Base-by-base conservation (phyloP, 1,139 yeast genomes). In the Hansenula lynferdii region DNA sequence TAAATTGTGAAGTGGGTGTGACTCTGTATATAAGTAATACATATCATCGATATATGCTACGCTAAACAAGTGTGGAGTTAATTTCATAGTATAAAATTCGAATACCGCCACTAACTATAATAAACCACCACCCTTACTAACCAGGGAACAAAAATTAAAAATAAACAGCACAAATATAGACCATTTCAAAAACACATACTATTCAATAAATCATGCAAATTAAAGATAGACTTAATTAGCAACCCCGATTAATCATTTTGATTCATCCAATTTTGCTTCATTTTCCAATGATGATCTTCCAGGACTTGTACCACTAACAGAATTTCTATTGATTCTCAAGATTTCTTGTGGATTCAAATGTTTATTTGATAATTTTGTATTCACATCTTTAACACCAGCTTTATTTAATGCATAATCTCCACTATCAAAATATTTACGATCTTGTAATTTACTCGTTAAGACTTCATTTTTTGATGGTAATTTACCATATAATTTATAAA, bases 321-420 rank as follows among this genome's bases (percentile, higher is more conserved):
- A 31, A 12, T 31, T 26, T 28, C 35, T 31, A 25, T 32, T 36
- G 11, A 36, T 32, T 24, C 28, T 36, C 19, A 23, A 23, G 8
- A 36, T 25, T 16, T 36, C 36, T 6, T 36, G 36, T 6, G 39
- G 35, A 12, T 34, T 36, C 10, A 36, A 19, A 15, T 31, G 28
- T 12, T 40, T 37, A 36, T 41, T 44, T 44, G 52, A 47, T 21
- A 53, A 32, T 12, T 42, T 45, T 16, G 50, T 44, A 26, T 43
- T 43, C 23, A 42, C 50, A 30, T 49, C 48, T 26, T 44, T 42
- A 20, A 48, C 45, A 27, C 77, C 78, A 7, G 80, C 86, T 53
- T 89, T 83, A 49, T 86, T 87, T 77, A 92, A 77, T 20, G 97
- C 97, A 60, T 94, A 92, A 63, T 92, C 99, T 18, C 98, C 98